A percentile compares a stretch with the other conserved stretches of the same genome.
Conservation (phyloP, 257 asterid species). For the Solanum bulbocastanum region DNA sequence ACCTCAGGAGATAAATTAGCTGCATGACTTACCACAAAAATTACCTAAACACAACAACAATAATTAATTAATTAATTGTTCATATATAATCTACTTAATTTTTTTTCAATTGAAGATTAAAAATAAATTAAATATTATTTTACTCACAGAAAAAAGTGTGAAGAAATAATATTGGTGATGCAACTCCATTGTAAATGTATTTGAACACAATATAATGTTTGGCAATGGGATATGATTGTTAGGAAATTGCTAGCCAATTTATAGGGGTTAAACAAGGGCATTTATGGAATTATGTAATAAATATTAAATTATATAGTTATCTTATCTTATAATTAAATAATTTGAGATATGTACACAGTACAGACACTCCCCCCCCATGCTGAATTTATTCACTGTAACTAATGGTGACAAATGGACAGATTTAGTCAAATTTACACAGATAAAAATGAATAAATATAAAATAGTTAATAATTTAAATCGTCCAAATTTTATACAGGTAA, state of each 20-base stretch:
- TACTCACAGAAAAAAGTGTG: conserved; percentile 43
- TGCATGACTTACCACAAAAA: conserved; percentile 27
- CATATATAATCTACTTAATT: background rate
- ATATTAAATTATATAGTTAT: too few species aligned
- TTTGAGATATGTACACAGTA: background rate
- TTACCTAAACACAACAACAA: conserved; percentile 18
- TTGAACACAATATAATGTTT: background rate
- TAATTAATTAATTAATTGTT: background rate
- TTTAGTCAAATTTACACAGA: too few species aligned
- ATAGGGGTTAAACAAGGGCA: background rate
- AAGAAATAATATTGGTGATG: background rate
- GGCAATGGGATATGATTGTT: background rate
- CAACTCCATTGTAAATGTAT: background rate
- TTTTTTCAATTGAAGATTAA: background rate
- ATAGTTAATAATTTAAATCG: too few species aligned
- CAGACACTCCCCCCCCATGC: too few species aligned
- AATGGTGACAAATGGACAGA: too few species aligned
- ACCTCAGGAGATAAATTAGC: conserved; percentile 25
- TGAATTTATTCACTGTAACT: too few species aligned
- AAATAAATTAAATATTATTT: background rate
- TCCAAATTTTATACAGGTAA: too few species aligned
- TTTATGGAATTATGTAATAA: background rate
- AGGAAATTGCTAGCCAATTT: background rate
- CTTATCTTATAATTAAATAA: too few species aligned
- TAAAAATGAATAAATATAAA: too few species aligned